Base-by-base conservation (phyloP, 2,329 filamentous ascomycete species). In the Seiridium cupressi region DNA sequence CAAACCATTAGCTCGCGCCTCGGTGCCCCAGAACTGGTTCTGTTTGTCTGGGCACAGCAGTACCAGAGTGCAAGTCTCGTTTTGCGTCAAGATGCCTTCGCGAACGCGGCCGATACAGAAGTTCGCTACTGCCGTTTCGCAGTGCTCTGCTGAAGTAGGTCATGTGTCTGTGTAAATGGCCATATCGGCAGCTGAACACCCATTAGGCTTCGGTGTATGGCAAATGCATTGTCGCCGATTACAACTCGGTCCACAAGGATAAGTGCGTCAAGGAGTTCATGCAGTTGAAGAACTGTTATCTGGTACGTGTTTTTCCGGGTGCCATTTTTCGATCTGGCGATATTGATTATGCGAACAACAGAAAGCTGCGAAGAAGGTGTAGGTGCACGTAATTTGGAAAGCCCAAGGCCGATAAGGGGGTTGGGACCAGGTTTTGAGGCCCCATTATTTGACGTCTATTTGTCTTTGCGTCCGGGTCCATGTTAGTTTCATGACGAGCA, bases 261-360 rank as follows among this genome's bases (percentile, higher is more conserved):
- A 95, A 95, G 81, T 99, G 95, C 71, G 82, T 83, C 4, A 87
- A 86, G 60, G 93, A 97, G 71, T 98, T 99, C 67, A 80, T 95
- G 75, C 87, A 79, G 65, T 74, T 98, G 54, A 97, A 96, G 73
- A 83, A 96, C 66, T 98, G 94, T 72, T 96, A 92, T 71, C 70
- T 96, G 70, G 93, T 97, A 81, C 69, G 84, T 65, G 38, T n/a
- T 6, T 26, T 26, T 26, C 18, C 18, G 18, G 18, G 18, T 26
- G 18, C 18, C 18, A 26, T 26, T 26, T 26, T 26, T 26, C 18
- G 18, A 26, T 26, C 18, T 26, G 18, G 18, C 2, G 18, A 26
- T 26, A 26, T 26, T 26, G 18, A 26, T 26, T 26, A 11, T 53
- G 49, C 49, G 35, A 18, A 53, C 13, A 56, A 63, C 55, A 85